Percentiles rank a stretch among this genome's conserved stretches.
phyloP scores from a whole-genome alignment of 2,329 filamentous ascomycete species.

The Colletotrichum zoysiae region DNA sequence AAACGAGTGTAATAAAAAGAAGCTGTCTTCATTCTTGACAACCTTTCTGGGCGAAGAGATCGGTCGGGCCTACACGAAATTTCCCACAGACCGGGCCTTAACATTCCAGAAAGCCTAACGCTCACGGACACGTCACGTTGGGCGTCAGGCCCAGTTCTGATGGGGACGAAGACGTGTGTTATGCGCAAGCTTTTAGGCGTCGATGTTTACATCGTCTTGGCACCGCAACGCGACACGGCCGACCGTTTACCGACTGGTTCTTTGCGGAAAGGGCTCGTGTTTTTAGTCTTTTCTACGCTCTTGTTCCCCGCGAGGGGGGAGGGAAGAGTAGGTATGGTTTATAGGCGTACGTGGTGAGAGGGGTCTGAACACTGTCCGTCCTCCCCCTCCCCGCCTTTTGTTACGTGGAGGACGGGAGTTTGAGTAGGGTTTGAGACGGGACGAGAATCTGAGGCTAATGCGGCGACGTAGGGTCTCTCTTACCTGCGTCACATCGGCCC shows the following conservation, averaged over 20 bases:
- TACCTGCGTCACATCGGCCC: not conserved
- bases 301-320: not conserved
- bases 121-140: not conserved
- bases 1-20: slow-evolving; percentile 29
- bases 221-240: not conserved
- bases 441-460: not conserved
- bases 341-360: not conserved
- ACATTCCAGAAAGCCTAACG: not conserved
- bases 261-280: not conserved
- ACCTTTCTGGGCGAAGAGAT: not conserved
- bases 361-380: not conserved
- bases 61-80: not conserved
- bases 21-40: not conserved
- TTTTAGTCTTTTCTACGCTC: not conserved
- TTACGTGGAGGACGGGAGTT: not conserved
- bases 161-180: not conserved
- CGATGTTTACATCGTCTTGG: not conserved
- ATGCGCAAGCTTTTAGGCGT: not conserved
- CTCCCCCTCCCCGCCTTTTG: not conserved
- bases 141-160: not conserved
- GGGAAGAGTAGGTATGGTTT: not conserved
- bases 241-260: not conserved
- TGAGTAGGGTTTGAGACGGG: not conserved
- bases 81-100: not conserved
- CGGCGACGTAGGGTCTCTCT: too few relatives aligned